Evolutionary conservation across 2,329 filamentous ascomycete genomes (phyloP), one percentile per base, ranked within the genome.

Genomic region (Xylaria sp.): DNA sequence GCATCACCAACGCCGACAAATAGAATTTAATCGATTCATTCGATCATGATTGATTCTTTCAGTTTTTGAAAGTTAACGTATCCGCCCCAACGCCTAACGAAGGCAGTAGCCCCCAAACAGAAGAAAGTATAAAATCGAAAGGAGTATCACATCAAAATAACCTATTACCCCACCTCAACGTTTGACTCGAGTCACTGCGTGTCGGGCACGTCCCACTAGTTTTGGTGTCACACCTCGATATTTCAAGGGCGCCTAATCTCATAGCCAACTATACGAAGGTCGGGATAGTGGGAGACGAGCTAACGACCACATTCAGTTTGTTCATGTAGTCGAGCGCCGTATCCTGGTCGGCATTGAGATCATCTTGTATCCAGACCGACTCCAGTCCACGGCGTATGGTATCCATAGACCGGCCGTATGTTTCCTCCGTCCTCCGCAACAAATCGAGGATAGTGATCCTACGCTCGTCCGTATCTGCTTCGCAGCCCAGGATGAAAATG

Each of bases 401-500:
- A 9, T 65, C 37, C 46, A 68, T 12, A n/a, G 37, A 6, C 41
- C 70, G 37, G 2, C 66, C 55, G 1, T 51, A 39, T 2, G 62
- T 56, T 10, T 56, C 46, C 39, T 68, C 65, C 0, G 74, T 78
- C 13, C 76, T 73, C 0, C 75, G 70, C 10, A 81, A 70, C 4
- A 81, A n/a, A 3, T 73, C 70, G 8, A 81, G 70, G 0, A 80
- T 72, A 0, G 68, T 63, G 0, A 73, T 64, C 20, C 79, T 70
- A 7, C 77, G 76, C 44, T 79, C 76, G 23, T 81, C 80, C 10
- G 71, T 77, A 8, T 74, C 60, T 4, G 80, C 77, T 73, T 81
- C 79, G 59, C 79, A 80, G 9, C 75, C 78, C 0, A 81, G 59
- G n/a, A 81, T 77, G 20, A 81, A 74, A 0, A 81, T 34, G 0